Conservation (phyloP, 768 basidiomycete species). For the Amanita pseudoporphyria region DNA sequence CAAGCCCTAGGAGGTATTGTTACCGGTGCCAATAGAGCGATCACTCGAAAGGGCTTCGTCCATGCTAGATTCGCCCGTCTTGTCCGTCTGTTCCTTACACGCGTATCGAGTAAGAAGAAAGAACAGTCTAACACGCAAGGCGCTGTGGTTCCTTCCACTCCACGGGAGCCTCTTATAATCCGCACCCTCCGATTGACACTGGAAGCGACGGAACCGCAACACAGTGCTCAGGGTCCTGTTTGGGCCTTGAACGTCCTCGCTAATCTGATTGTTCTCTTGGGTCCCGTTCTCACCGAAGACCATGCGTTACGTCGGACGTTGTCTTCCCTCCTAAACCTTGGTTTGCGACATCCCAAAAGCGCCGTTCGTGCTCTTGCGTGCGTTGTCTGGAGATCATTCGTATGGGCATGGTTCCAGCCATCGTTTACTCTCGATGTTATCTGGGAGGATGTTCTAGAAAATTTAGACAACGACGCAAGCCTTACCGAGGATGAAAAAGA, state of each 20-base stretch:
- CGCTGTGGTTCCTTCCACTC: conserved; percentile 7
- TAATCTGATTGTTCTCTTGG: conserved; percentile 55
- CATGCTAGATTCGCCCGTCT: conserved; percentile 45
- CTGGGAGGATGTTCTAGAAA: conserved; percentile 20
- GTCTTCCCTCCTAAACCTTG: conserved; percentile 40
- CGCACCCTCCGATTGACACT: conserved; percentile 63
- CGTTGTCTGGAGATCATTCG: conserved; percentile 54
- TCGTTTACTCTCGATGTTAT: conserved; percentile 22
- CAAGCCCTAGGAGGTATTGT: conserved; percentile 68
- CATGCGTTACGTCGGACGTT: conserved; percentile 34
- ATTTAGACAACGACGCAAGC: conserved; percentile 18
- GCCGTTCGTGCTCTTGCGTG: conserved; percentile 53
- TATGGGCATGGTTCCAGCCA: conserved; percentile 60
- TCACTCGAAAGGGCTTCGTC: conserved; percentile 21
- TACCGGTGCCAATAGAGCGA: conserved; percentile 39
- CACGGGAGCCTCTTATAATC: conserved; percentile 42
- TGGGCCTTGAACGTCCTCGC: conserved; percentile 69
- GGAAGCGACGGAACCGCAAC: conserved; percentile 38
- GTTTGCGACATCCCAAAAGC: conserved; percentile 53
- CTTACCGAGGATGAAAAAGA: conserved; percentile 22
- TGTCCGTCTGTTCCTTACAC: conserved; percentile 39
- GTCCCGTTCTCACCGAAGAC: conserved; percentile 41
- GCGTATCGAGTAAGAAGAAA: conserved; percentile 26
- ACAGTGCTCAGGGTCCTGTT: conserved; percentile 66
- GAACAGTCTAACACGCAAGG: conserved; percentile 19